Conservation (phyloP, 208 protist genomes). For the Leishmania braziliensis region DNA sequence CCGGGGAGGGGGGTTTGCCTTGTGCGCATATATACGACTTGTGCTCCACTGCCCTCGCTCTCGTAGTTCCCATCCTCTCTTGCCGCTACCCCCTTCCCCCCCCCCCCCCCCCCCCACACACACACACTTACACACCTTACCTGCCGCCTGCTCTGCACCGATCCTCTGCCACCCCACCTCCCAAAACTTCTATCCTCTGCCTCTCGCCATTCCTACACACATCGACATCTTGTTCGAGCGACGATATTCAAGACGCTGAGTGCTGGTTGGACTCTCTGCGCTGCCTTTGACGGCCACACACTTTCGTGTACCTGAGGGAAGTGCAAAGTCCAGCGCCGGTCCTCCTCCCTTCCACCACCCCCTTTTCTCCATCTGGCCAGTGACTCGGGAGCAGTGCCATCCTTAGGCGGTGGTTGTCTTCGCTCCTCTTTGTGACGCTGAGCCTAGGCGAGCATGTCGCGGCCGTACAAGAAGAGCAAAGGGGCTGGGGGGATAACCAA, state of each 20-base stretch:
- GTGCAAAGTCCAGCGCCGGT: background rate
- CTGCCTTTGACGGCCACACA: background rate
- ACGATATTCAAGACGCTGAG: background rate
- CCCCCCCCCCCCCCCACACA: no score
- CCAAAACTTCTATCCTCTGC: background rate
- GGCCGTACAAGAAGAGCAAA: constrained; percentile 76
- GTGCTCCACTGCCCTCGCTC: background rate
- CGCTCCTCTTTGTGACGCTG: background rate
- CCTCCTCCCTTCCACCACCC: background rate
- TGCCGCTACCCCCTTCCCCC: background rate
- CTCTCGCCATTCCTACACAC: background rate
- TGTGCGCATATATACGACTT: background rate
- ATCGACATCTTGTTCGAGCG: background rate
- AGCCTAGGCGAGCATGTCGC: constrained; percentile 14
- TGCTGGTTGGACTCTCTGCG: background rate
- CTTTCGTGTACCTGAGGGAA: background rate
- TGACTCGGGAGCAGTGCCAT: background rate
- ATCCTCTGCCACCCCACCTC: no score
- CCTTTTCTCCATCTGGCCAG: background rate
- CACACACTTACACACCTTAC: background rate
- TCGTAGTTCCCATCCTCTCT: background rate
- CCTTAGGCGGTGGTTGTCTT: background rate
- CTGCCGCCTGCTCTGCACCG: background rate
- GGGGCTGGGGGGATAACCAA: constrained; percentile 32
- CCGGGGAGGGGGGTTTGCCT: background rate